phyloP scores from a whole-genome alignment of 73 alveolate genomes.

The Tetrahymena borealis region DNA sequence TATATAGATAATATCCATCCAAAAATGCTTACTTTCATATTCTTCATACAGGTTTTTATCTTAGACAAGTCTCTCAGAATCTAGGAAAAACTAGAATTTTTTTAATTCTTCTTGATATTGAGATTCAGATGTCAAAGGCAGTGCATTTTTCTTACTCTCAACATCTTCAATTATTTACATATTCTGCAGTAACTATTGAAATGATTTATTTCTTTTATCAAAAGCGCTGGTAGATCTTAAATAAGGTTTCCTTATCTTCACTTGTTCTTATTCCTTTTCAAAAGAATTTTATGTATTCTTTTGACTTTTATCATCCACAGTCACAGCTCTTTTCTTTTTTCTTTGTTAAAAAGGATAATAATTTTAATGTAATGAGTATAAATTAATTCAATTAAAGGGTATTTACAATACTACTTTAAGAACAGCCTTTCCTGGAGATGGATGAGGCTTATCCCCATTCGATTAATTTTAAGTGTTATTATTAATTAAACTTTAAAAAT shows the following conservation, averaged over 20 bases:
- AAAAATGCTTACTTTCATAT: not conserved
- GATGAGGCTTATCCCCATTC: not conserved
- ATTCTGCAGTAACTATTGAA: not conserved
- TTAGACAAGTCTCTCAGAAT: not conserved
- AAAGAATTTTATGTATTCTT: not conserved
- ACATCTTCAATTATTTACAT: not conserved
- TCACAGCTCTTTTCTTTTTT: not conserved
- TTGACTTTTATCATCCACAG: not conserved
- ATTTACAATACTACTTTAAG: not conserved
- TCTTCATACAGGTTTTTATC: not conserved
- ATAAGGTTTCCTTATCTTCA: not conserved
- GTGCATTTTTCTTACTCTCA: not conserved
- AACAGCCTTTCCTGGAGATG: not conserved
- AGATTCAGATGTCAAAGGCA: not conserved
- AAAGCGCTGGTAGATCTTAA: not conserved
- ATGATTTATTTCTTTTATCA: not conserved
- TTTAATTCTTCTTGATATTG: not conserved
- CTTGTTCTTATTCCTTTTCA: not conserved
- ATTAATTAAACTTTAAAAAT: not conserved
- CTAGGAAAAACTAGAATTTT: not conserved
- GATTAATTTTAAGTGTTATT: not conserved
- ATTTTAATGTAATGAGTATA: not conserved
- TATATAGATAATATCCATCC: too few relatives aligned
- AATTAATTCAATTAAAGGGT: not conserved
- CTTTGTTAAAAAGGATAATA: not conserved